A percentile compares a stretch with the other conserved stretches of the same genome.
phyloP scores from a whole-genome alignment of 2,329 filamentous ascomycete species.

The Byssothecium circinans region DNA sequence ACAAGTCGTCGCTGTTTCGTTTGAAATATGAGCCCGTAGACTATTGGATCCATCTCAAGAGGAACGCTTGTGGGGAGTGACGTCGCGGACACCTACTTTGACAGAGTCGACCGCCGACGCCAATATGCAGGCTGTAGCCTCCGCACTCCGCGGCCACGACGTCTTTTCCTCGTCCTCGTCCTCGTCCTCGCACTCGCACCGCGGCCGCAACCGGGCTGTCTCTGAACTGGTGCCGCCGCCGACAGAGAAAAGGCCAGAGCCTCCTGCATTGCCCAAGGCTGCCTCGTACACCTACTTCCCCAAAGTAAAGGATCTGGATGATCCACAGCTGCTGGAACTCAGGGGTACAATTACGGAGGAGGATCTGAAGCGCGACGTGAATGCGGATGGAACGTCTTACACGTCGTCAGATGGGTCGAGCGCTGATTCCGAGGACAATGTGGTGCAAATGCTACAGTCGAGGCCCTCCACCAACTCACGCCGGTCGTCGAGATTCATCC shows the following conservation, averaged over 20 bases:
- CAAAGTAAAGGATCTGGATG: conserved; percentile 40
- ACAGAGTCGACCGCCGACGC: neutral
- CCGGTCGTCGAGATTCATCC: conserved; percentile 39
- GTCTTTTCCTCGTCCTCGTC: conserved; percentile 34
- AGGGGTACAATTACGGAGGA: conserved; percentile 37
- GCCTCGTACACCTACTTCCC: conserved; percentile 48
- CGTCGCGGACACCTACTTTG: neutral
- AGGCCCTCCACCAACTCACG: conserved; percentile 35
- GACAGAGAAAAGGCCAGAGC: conserved; percentile 25
- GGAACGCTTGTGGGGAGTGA: conserved; percentile 8
- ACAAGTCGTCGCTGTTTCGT: neutral
- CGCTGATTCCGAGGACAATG: conserved; percentile 44
- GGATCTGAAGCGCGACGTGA: conserved; percentile 28
- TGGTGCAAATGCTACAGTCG: conserved; percentile 36
- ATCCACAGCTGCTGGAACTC: conserved; percentile 29
- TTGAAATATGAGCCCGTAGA: conserved; percentile 12
- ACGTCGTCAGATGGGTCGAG: conserved; percentile 50
- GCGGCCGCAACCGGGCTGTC: conserved; percentile 35
- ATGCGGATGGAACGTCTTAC: conserved; percentile 38
- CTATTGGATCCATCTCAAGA: neutral
- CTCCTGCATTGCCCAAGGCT: conserved; percentile 40
- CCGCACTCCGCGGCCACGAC: conserved; percentile 33
- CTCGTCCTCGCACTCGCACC: conserved; percentile 32
- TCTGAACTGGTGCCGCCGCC: conserved; percentile 33
- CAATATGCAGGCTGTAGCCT: conserved; percentile 40